phyloP scores from a whole-genome alignment of 2,329 filamentous ascomycete species.

The Berkeleyomyces basicola region DNA sequence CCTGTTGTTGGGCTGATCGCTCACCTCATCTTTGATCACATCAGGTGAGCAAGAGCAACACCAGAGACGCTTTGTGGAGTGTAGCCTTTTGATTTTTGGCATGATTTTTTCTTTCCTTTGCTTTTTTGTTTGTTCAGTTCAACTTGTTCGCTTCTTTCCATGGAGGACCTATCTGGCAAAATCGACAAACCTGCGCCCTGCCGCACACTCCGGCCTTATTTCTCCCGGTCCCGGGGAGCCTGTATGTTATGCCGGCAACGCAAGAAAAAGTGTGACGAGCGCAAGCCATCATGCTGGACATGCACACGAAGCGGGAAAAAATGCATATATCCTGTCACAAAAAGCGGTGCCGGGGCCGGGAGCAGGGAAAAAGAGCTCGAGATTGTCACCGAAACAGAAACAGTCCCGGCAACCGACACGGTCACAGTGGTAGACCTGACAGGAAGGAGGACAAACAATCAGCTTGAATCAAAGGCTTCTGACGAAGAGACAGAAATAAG shows the following conservation, averaged over 20 bases:
- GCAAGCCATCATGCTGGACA: slow-evolving; percentile 17
- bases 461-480: neutral
- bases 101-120: neutral
- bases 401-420: neutral
- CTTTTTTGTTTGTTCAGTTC: neutral
- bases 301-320: slow-evolving; percentile 11
- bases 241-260: slow-evolving; percentile 21
- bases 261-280: slow-evolving; percentile 22
- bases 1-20: too few relatives aligned
- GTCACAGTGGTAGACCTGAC: neutral
- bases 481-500: neutral
- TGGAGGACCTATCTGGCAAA: slow-evolving; percentile 1
- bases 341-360: neutral
- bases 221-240: slow-evolving; percentile 14
- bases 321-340: slow-evolving; percentile 10
- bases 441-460: neutral
- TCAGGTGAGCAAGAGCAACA: too few relatives aligned
- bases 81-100: neutral
- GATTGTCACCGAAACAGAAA: neutral
- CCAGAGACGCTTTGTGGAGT: neutral
- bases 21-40: too few relatives aligned
- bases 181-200: slow-evolving; percentile 7
- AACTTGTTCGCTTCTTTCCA: neutral
- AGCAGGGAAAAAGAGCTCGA: neutral
- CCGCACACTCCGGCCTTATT: slow-evolving; percentile 11